Base-by-base conservation (phyloP, 257 asterid species). In the Rhazya stricta region DNA sequence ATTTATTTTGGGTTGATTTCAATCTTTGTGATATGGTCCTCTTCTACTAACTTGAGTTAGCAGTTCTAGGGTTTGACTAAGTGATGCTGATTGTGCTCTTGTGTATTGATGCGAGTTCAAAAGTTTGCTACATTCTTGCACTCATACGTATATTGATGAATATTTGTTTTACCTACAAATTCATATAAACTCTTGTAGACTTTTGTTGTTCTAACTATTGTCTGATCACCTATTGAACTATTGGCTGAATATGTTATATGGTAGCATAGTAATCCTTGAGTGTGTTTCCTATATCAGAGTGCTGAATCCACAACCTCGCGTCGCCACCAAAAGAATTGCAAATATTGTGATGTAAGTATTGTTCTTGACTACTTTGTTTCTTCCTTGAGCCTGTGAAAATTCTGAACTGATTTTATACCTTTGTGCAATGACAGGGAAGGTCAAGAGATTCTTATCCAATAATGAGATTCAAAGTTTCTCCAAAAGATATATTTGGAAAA, bases 291-390 rank as follows among this genome's bases (percentile, higher is more conserved):
- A 80, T 81, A 54, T 72, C 96, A 91, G 96, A 85, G 79, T 42
- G 75, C 73, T 72, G 81, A 62, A 76, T 81, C 80, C 23, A 34
- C 81, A 74, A 79, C 90, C 70, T 61, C 78, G 77, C 79, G 41
- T 42, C 62, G 69, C 19, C 86, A 12, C 67, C 73, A 76, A 48
- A 79, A 72, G 48, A 77, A 74, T 45, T 95, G 99, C 93, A 88
- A 79, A 83, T 95, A 92, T 80, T 95, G 99, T 83, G 69, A 71
- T 80, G 98, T 92, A 84, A 95, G 99, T 89, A 76, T 74, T 73
- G 43, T 61, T 79, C 67, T 61, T 69, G 80, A 69, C 76, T 77
- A 42, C 34, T 74, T 29, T 73, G 63, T 69, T 48, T 61, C 67
- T 79, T 75, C 63, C 45, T 36, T 77, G 74, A 60, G 79, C 54